Percentiles rank a stretch among this genome's conserved stretches.
Conservation (phyloP, 805 yeast species). For the Candida easanensis region DNA sequence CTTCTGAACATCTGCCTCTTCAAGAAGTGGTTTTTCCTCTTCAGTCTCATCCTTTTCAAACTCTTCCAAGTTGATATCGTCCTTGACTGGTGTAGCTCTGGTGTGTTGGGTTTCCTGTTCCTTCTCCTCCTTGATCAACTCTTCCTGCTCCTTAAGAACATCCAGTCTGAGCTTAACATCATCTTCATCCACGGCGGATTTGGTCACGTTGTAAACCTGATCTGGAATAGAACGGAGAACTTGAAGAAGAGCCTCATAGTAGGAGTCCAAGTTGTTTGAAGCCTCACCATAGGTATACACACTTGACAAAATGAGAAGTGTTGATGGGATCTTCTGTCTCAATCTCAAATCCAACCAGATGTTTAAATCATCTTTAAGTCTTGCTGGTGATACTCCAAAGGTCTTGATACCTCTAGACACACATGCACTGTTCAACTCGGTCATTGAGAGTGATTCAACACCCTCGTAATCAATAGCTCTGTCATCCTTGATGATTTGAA, state of each 20-base stretch:
- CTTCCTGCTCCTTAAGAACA: slow-evolving; percentile 77
- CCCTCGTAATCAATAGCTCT: slow-evolving; percentile 92
- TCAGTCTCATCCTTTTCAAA: slow-evolving; percentile 29
- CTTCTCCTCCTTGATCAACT: slow-evolving; percentile 80
- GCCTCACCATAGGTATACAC: slow-evolving; percentile 85
- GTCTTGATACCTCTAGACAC: slow-evolving; percentile 91
- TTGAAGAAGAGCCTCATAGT: slow-evolving; percentile 84
- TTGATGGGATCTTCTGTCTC: slow-evolving; percentile 88
- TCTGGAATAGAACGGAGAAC: slow-evolving; percentile 90
- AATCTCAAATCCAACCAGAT: slow-evolving; percentile 90
- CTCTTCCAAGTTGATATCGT: slow-evolving; percentile 37
- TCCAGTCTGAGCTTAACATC: slow-evolving; percentile 64
- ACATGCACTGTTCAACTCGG: slow-evolving; percentile 86
- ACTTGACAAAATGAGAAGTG: slow-evolving; percentile 78
- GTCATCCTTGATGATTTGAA: slow-evolving; percentile 91
- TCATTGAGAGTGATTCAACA: slow-evolving; percentile 71
- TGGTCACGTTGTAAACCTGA: slow-evolving; percentile 93
- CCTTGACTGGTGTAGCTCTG: slow-evolving; percentile 28
- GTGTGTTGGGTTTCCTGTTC: slow-evolving; percentile 54
- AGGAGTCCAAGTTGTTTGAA: slow-evolving; percentile 42
- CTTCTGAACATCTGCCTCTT: slow-evolving; percentile 14
- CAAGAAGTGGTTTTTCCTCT: slow-evolving; percentile 8
- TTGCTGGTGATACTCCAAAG: slow-evolving; percentile 72
- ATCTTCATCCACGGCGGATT: slow-evolving; percentile 71
- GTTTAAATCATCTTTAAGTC: slow-evolving; percentile 75